phyloP scores from a whole-genome alignment of 177 flowering plant genomes.

The Vitis hybrid region DNA sequence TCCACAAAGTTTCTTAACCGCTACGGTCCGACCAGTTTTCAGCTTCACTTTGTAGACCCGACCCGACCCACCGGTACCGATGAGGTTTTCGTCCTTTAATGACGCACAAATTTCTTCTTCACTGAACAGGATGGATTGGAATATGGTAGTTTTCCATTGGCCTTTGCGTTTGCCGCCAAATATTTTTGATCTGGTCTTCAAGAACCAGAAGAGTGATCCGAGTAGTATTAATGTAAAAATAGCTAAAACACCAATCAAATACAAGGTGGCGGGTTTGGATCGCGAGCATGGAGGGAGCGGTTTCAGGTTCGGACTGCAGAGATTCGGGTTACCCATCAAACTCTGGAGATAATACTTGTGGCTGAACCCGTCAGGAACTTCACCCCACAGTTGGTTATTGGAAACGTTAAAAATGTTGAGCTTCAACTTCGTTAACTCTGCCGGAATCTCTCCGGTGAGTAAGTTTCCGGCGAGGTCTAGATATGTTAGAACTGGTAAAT shows the following conservation, averaged over 20 bases:
- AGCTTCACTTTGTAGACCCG: slow-evolving; percentile 52
- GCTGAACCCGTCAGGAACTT: slow-evolving; percentile 51
- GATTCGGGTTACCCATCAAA: slow-evolving; percentile 53
- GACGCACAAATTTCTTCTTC: slow-evolving; percentile 44
- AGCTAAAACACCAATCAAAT: slow-evolving; percentile 21
- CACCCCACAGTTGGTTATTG: slow-evolving; percentile 50
- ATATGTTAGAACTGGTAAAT: slow-evolving; percentile 46
- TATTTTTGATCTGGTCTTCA: slow-evolving; percentile 15
- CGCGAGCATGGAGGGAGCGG: slow-evolving; percentile 46
- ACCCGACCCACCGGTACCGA: slow-evolving; percentile 70
- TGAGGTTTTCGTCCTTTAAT: slow-evolving; percentile 42
- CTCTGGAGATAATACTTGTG: slow-evolving; percentile 26
- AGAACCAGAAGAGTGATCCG: slow-evolving; percentile 33
- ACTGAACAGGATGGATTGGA: slow-evolving; percentile 41
- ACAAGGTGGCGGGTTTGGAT: slow-evolving; percentile 23
- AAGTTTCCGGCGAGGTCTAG: slow-evolving; percentile 62
- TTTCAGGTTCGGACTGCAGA: slow-evolving; percentile 51
- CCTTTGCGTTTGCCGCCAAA: slow-evolving; percentile 22
- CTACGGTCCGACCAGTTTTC: slow-evolving; percentile 55
- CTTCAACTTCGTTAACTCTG: slow-evolving; percentile 41
- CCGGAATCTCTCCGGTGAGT: slow-evolving; percentile 65
- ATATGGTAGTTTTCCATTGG: slow-evolving; percentile 42
- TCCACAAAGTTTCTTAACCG: slow-evolving; percentile 64
- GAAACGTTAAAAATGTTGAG: slow-evolving; percentile 64
- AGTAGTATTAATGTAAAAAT: slow-evolving; percentile 19